A percentile compares a stretch with the other conserved stretches of the same genome.
phyloP scores from a whole-genome alignment of 2,329 filamentous ascomycete genomes.

The Epichloe sp. region DNA sequence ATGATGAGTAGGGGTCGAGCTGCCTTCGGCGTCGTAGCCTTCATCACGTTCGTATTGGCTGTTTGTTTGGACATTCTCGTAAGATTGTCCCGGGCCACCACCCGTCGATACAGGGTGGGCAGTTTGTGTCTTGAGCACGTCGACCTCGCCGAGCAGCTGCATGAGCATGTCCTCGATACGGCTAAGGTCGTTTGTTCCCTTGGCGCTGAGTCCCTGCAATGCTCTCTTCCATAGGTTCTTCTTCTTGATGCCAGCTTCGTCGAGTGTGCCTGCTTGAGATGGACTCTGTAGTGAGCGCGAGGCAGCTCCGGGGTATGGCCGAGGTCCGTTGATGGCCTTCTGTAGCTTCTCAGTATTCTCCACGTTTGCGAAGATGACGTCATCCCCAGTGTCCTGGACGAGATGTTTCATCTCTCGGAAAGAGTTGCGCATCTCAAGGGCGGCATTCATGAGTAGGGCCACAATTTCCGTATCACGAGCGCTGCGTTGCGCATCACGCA shows the following conservation, averaged over 20 bases:
- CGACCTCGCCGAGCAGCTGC: conserved; percentile 83
- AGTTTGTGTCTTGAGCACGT: conserved; percentile 58
- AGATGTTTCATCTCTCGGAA: conserved; percentile 93
- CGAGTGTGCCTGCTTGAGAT: conserved; percentile 41
- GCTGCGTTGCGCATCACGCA: conserved; percentile 90
- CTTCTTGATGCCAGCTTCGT: conserved; percentile 59
- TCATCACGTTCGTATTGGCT: conserved; percentile 52
- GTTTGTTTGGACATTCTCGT: conserved; percentile 52
- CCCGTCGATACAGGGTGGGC: conserved; percentile 26
- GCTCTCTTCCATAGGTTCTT: conserved; percentile 90
- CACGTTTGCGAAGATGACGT: conserved; percentile 75
- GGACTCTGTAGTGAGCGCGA: conserved; percentile 45
- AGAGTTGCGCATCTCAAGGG: conserved; percentile 91
- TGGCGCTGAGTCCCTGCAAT: conserved; percentile 78
- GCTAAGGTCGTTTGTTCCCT: conserved; percentile 74
- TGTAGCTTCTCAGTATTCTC: conserved; percentile 79
- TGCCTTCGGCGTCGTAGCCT: conserved; percentile 79
- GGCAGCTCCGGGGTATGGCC: conserved; percentile 60
- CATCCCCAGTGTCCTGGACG: conserved; percentile 72
- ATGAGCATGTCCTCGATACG: conserved; percentile 88
- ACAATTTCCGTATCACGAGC: conserved; percentile 94
- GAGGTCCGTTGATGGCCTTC: conserved; percentile 70
- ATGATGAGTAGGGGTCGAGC: conserved; percentile 42
- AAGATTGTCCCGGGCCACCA: conserved; percentile 46
- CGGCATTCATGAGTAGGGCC: conserved; percentile 83